Evolutionary conservation across 108 stramenopile genomes (phyloP), one percentile per base, ranked within the genome.

Genomic region (Cylindrotheca closterium): DNA sequence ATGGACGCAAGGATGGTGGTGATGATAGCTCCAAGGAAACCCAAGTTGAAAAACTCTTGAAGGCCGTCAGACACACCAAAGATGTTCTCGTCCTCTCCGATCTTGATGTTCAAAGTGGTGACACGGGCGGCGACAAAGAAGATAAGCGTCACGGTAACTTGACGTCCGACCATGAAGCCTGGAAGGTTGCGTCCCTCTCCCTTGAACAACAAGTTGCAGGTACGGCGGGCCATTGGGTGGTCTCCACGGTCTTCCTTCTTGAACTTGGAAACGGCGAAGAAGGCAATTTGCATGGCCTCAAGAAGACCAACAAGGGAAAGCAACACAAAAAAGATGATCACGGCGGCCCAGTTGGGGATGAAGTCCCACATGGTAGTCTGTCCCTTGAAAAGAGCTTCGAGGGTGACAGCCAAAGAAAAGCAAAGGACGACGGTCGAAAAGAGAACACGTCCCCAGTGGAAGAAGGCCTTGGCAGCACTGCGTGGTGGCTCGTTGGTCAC

Each of bases 201-300:
- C 26, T 53, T 48, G 68, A 85, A 89, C 23, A 81, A 47, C 42
- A 80, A 45, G 19, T 83, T 60, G 30, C 83, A 84, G 47, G 76
- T 85, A 52, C 59, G 64, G 42, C 71, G 68, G 31, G 85, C 85
- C 58, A 84, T 63, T 53, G 70, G 61, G 48, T 70, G 60, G 5
- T 67, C 67, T n/a, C 76, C 74, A 26, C 80, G 83, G 42, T 86
- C 81, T 8, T 52, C 55, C 70, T 82, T 77, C 24, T 68, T 59
- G 24, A 85, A 55, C 73, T 86, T 90, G 64, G 83, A 55, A 31
- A 84, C 83, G 42, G 89, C 80, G 45, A 86, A 90, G 60, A 86
- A 78, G 49, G 89, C 85, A 67, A 90, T 90, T 63, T 90, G 89
- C 81, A 89, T 82, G 47, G 74, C 85, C 67, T 89, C 88, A 25